A percentile compares a stretch with the other conserved stretches of the same genome.
Conservation (phyloP, 371 early-diverging fungal species). For the Mucor plumbeus region DNA sequence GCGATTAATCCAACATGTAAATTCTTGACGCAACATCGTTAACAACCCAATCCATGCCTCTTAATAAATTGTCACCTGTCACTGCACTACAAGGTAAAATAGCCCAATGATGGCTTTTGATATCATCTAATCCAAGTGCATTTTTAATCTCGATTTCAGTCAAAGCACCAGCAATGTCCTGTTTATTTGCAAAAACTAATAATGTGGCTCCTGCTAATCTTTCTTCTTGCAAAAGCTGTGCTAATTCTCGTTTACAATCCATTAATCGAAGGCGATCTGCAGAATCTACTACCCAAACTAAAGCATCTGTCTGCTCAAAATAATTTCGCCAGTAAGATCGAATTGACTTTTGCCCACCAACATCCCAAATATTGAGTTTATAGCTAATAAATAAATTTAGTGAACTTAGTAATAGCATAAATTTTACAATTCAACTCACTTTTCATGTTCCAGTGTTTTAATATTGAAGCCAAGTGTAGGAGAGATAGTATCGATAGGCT, state of each 20-base stretch:
- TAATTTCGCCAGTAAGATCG: slow-evolving; percentile 99
- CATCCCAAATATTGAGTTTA: slow-evolving; percentile 78
- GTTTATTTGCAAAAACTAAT: slow-evolving; percentile 95
- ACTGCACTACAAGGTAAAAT: slow-evolving; percentile 91
- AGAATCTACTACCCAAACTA: slow-evolving; percentile 99
- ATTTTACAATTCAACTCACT: slow-evolving; percentile 40
- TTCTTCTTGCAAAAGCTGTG: slow-evolving; percentile 84
- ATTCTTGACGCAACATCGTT: slow-evolving; percentile 89
- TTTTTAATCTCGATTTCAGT: slow-evolving; percentile 73
- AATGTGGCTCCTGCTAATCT: slow-evolving; percentile 92
- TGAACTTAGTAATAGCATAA: neutral
- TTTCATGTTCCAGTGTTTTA: slow-evolving; percentile 86
- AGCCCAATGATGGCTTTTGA: slow-evolving; percentile 92
- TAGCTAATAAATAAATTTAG: slow-evolving; percentile 7
- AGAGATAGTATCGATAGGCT: slow-evolving; percentile 91
- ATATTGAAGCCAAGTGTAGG: slow-evolving; percentile 98
- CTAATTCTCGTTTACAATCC: slow-evolving; percentile 85
- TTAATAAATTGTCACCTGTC: slow-evolving; percentile 83
- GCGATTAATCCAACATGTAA: slow-evolving; percentile 65
- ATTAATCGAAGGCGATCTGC: slow-evolving; percentile 84
- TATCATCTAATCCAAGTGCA: slow-evolving; percentile 72
- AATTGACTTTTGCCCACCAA: slow-evolving; percentile 98
- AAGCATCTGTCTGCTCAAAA: slow-evolving; percentile 98
- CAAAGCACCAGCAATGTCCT: slow-evolving; percentile 90
- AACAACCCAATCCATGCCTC: slow-evolving; percentile 95